A percentile compares a stretch with the other conserved stretches of the same genome.
Evolutionary conservation across 129 eudicot genomes (phyloP).

Genomic region (Heracleum sosnowskyi): DNA sequence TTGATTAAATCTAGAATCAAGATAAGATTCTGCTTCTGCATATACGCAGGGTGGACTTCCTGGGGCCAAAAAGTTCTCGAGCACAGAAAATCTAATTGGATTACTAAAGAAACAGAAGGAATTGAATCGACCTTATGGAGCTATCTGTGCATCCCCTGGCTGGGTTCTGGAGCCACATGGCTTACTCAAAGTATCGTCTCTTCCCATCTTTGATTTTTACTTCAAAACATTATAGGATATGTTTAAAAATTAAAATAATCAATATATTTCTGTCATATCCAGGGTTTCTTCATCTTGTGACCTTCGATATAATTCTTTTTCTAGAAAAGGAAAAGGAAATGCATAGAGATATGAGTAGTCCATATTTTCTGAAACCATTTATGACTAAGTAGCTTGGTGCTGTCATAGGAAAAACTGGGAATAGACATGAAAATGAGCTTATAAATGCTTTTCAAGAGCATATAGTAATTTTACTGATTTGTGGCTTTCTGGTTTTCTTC

Average conservation of each 20-base stretch:
- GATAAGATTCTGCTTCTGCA: neutral
- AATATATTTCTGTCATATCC: neutral
- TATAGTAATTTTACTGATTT: neutral
- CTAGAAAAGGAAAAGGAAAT: neutral
- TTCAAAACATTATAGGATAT: neutral
- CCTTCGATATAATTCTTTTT: too few species aligned
- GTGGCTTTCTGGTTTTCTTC: neutral
- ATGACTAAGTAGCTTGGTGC: neutral
- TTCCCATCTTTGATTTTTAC: neutral
- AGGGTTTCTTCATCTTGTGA: neutral
- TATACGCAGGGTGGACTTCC: constrained; percentile 78
- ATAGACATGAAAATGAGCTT: neutral
- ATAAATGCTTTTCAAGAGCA: neutral
- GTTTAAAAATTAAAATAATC: neutral
- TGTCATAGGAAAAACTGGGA: neutral
- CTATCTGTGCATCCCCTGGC: constrained; percentile 98
- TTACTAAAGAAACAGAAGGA: constrained; percentile 77
- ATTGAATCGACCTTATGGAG: constrained; percentile 61
- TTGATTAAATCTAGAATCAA: neutral
- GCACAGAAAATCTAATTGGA: constrained; percentile 59
- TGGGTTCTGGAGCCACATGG: constrained; percentile 85
- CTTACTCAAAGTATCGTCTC: constrained; percentile 53
- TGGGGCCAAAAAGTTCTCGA: constrained; percentile 61
- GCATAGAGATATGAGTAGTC: neutral
- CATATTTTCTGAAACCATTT: neutral